These are phyloP conservation scores for Rubia peregrina DNA, from an alignment of 305 asterid species.

Conservation along the genomic window DNA sequence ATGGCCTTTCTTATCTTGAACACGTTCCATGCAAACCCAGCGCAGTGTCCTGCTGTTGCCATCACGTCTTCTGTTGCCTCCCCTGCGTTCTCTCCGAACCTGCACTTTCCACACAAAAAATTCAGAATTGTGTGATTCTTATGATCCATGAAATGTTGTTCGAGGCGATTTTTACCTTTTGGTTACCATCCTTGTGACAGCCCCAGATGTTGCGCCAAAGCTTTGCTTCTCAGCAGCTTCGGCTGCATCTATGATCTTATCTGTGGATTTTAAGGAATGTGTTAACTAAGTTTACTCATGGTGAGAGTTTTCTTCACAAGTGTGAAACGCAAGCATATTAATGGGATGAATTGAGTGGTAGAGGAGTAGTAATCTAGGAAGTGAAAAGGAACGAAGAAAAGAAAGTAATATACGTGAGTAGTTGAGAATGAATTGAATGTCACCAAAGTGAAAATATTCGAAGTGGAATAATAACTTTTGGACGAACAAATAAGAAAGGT, in stretches of 20 bases:
- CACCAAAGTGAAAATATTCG: too few species aligned
- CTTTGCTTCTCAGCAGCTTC: constrained; percentile 87
- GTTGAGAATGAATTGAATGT: too few species aligned
- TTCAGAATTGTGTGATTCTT: not conserved
- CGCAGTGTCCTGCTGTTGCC: constrained; percentile 66
- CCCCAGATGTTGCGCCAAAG: constrained; percentile 69
- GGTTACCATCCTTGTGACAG: constrained; percentile 53
- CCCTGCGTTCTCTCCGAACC: constrained; percentile 83
- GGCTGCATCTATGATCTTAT: constrained; percentile 70
- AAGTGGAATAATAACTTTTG: too few species aligned
- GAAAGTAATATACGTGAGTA: too few species aligned
- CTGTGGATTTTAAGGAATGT: constrained; percentile 27
- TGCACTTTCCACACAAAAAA: constrained; percentile 13
- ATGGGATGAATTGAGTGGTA: too few species aligned
- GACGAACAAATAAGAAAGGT: too few species aligned
- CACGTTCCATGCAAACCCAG: constrained; percentile 76
- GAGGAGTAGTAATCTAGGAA: too few species aligned
- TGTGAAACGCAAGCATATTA: too few species aligned
- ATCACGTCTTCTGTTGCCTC: constrained; percentile 69
- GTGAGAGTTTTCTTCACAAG: too few species aligned
- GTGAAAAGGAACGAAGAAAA: too few species aligned
- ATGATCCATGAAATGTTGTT: not conserved
- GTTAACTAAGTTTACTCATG: not conserved
- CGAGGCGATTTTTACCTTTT: constrained; percentile 29
- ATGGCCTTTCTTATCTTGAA: constrained; percentile 71